phyloP scores from a whole-genome alignment of 2,329 filamentous ascomycete species.

The Oidium heveae region DNA sequence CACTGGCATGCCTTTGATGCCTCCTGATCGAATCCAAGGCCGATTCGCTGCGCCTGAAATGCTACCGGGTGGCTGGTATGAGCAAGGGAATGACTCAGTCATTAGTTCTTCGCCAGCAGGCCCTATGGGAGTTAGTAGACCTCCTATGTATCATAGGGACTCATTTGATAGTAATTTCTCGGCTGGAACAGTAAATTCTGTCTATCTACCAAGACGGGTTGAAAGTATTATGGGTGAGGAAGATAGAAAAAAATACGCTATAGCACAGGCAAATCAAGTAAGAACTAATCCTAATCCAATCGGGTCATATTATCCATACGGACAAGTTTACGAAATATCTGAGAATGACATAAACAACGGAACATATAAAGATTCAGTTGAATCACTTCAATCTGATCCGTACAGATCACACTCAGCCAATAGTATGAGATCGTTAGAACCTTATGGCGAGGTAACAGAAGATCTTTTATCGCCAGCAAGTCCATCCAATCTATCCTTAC shows the following conservation, averaged over 20 bases:
- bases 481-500: constrained; percentile 4
- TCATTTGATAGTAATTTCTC: constrained; percentile 45
- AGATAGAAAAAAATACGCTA: constrained; percentile 46
- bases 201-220: constrained; percentile 38
- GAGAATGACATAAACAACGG: constrained; percentile 19
- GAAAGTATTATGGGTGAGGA: constrained; percentile 51
- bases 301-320: constrained; percentile 17
- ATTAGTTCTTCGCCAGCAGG: constrained; percentile 25
- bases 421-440: constrained; percentile 4
- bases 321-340: constrained; percentile 24
- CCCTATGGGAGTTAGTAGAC: constrained; percentile 3
- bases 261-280: constrained; percentile 32
- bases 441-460: constrained; percentile 3
- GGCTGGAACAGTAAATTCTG: constrained; percentile 27
- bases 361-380: constrained; percentile 18
- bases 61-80: constrained; percentile 42
- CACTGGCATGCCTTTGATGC: constrained; percentile 36
- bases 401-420: constrained; percentile 6
- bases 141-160: constrained; percentile 24
- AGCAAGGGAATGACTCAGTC: constrained; percentile 42
- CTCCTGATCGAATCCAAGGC: constrained; percentile 50
- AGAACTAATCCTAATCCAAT: constrained; percentile 11
- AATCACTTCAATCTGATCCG: constrained; percentile 10
- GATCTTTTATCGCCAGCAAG: constrained; percentile 1
- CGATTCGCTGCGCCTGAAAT: constrained; percentile 50